phyloP scores from a whole-genome alignment of 345 rosid genomes.

The Trapa incisa region DNA sequence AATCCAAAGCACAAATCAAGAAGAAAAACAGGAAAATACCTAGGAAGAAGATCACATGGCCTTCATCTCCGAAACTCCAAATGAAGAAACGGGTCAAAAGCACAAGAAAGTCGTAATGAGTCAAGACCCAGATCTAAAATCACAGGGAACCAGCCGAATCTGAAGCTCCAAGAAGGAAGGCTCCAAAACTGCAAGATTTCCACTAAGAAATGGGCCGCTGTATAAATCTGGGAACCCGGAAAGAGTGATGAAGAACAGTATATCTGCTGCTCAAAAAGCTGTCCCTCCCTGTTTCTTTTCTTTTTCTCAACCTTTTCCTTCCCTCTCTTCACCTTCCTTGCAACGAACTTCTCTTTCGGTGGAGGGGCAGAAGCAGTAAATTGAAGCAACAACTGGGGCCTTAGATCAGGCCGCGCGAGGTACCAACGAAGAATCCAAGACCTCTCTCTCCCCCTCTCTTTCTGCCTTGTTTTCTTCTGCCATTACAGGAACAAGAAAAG shows the following conservation, averaged over 20 bases:
- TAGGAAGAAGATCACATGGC: constrained; percentile 5
- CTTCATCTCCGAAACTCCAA: background rate
- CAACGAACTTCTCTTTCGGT: constrained; percentile 21
- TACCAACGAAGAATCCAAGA: constrained; percentile 58
- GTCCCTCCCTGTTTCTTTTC: no score
- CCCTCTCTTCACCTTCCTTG: constrained; percentile 21
- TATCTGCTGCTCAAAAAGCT: constrained; percentile 1
- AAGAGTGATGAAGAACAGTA: background rate
- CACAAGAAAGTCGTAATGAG: background rate
- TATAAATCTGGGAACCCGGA: no score
- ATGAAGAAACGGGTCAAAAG: background rate
- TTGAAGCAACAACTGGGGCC: constrained; percentile 16
- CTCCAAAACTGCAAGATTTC: background rate
- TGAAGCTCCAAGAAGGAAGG: background rate
- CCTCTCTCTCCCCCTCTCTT: constrained; percentile 1
- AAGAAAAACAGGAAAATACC: constrained; percentile 10
- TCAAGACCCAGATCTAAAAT: constrained; percentile 6
- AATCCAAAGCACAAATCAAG: background rate
- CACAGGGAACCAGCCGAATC: constrained; percentile 10
- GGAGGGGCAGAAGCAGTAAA: constrained; percentile 46
- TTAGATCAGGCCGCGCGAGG: constrained; percentile 31
- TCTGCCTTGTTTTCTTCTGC: no score
- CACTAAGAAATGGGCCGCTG: background rate
- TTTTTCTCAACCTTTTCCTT: constrained; percentile 2
- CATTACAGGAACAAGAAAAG: no score